Conservation (phyloP, 2,329 filamentous ascomycete species). For the Rhinocladiella similis region DNA sequence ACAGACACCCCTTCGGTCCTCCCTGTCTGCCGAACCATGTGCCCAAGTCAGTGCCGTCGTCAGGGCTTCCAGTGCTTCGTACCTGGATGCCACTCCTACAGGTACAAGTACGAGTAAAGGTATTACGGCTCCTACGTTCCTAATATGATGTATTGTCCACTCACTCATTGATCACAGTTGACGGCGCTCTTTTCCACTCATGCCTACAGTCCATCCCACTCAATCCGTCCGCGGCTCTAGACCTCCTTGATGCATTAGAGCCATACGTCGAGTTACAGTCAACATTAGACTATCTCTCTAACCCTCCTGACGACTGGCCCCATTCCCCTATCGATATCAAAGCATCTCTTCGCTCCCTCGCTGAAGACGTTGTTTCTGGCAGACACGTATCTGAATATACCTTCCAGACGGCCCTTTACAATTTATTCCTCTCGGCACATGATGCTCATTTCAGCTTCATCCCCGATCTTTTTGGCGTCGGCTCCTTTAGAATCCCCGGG, state of each 20-base stretch:
- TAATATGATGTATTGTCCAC: no score
- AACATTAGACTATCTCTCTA: slow-evolving; percentile 48
- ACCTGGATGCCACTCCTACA: slow-evolving; percentile 11
- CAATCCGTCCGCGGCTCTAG: slow-evolving; percentile 3
- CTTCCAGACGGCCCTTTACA: slow-evolving; percentile 56
- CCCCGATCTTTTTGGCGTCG: slow-evolving; percentile 38
- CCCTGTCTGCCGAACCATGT: slow-evolving; percentile 9
- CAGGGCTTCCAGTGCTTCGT: slow-evolving; percentile 1
- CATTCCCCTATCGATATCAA: slow-evolving; percentile 52
- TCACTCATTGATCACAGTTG: neutral
- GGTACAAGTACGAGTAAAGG: slow-evolving; percentile 4
- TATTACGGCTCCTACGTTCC: neutral
- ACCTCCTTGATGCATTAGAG: slow-evolving; percentile 7
- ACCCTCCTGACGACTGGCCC: slow-evolving; percentile 53
- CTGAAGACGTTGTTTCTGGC: slow-evolving; percentile 42
- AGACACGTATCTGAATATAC: slow-evolving; percentile 54
- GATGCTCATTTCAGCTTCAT: slow-evolving; percentile 56
- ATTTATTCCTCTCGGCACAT: slow-evolving; percentile 56
- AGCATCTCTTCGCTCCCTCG: slow-evolving; percentile 47
- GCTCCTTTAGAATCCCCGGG: slow-evolving; percentile 56
- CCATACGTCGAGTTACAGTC: slow-evolving; percentile 51
- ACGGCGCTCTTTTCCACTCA: slow-evolving; percentile 7
- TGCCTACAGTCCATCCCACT: slow-evolving; percentile 16
- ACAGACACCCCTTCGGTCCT: neutral
- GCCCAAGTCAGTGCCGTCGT: slow-evolving; percentile 7